Conservation (phyloP, 768 basidiomycete genomes). For the Hygrophorus russula region DNA sequence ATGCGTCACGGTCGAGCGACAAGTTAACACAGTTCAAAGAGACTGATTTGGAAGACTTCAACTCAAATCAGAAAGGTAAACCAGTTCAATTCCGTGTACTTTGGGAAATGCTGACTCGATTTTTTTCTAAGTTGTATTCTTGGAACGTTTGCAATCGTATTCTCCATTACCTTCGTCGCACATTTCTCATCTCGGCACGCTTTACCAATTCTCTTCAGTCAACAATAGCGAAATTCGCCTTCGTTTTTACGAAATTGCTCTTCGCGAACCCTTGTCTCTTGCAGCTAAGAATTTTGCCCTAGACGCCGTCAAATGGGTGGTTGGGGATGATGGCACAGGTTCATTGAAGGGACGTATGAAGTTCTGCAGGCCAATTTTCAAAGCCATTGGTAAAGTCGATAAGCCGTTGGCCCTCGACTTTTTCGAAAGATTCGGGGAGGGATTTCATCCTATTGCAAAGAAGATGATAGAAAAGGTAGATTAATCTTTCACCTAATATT, state of each 20-base stretch:
- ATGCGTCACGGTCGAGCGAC: slow-evolving; percentile 36
- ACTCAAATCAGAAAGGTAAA: slow-evolving; percentile 68
- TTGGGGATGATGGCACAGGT: slow-evolving; percentile 48
- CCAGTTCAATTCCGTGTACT: slow-evolving; percentile 2
- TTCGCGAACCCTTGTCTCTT: slow-evolving; percentile 35
- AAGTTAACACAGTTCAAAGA: slow-evolving; percentile 39
- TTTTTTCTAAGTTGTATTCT: slow-evolving; percentile 60
- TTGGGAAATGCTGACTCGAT: neutral
- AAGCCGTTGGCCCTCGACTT: slow-evolving; percentile 35
- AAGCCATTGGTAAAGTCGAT: slow-evolving; percentile 43
- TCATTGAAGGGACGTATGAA: slow-evolving; percentile 76
- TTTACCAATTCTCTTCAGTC: slow-evolving; percentile 39
- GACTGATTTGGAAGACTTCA: slow-evolving; percentile 52
- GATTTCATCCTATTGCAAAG: slow-evolving; percentile 71
- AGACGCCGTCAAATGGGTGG: slow-evolving; percentile 57
- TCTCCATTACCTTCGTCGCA: slow-evolving; percentile 48
- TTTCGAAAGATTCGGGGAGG: slow-evolving; percentile 34
- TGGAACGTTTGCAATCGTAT: slow-evolving; percentile 66
- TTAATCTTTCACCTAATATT: neutral
- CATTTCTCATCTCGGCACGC: slow-evolving; percentile 43
- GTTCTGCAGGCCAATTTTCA: slow-evolving; percentile 65
- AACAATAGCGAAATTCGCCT: slow-evolving; percentile 69
- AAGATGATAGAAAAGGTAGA: slow-evolving; percentile 66
- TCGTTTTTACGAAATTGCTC: slow-evolving; percentile 66
- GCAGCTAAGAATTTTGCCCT: slow-evolving; percentile 39